Percentiles rank a stretch among this genome's conserved stretches.
Evolutionary conservation across 1,139 yeast species (phyloP).

Genomic region (Pichia sp.): DNA sequence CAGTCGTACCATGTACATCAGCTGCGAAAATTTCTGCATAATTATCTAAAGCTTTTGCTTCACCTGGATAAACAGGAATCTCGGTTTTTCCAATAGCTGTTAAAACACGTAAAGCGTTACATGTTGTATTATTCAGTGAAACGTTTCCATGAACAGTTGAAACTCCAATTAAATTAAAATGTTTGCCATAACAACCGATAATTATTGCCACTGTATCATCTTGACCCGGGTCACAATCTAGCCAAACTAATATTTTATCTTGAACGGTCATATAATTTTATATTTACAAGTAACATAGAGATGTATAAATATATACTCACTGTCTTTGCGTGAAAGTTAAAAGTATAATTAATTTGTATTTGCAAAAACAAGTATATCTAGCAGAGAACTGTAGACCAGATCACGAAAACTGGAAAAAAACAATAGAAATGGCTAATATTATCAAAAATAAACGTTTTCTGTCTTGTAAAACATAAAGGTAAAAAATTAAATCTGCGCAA

Average conservation of each 20-base stretch:
- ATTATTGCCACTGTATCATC: conserved; percentile 81
- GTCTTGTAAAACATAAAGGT: not conserved
- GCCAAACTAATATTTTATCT: conserved; percentile 58
- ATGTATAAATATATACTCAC: no score
- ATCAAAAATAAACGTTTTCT: not conserved
- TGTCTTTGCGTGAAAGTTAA: no score
- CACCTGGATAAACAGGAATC: conserved; percentile 67
- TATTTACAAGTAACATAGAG: no score
- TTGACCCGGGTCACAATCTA: conserved; percentile 94
- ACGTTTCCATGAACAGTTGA: conserved; percentile 85
- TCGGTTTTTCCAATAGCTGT: conserved; percentile 48
- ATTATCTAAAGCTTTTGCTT: conserved; percentile 48
- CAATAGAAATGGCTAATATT: no score
- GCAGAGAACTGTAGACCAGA: no score
- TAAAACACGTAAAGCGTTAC: conserved; percentile 60
- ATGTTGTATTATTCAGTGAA: conserved; percentile 58
- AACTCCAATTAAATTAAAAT: conserved; percentile 59
- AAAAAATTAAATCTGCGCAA: conserved; percentile 11
- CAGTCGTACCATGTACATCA: conserved; percentile 66
- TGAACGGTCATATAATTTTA: not conserved
- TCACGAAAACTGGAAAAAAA: no score
- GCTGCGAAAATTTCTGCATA: conserved; percentile 40
- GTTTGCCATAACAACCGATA: conserved; percentile 53
- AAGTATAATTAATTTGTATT: no score
- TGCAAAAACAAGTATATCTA: no score